A percentile compares a stretch with the other conserved stretches of the same genome.
Evolutionary conservation across 306 rosid species (phyloP).

Genomic region (Vigna trinervia): DNA sequence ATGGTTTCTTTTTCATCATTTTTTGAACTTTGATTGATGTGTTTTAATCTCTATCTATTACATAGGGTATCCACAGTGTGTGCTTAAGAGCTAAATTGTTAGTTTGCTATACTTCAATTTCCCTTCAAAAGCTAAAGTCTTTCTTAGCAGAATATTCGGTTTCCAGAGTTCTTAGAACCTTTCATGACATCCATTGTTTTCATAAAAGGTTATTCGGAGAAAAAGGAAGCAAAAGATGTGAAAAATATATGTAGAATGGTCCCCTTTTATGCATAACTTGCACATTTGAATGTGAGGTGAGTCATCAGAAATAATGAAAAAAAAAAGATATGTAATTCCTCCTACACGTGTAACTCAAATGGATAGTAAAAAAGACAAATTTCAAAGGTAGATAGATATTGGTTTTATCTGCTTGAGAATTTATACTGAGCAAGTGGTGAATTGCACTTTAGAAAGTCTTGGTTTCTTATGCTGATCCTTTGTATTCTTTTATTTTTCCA

Average conservation of each 20-base stretch:
- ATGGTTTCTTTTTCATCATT: slow-evolving; percentile 13
- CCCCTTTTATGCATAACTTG: slow-evolving; percentile 3
- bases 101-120: slow-evolving; percentile 14
- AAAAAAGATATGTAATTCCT: not conserved
- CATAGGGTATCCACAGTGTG: not conserved
- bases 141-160: slow-evolving; percentile 34
- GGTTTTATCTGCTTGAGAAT: not conserved
- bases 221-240: slow-evolving; percentile 25
- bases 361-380: slow-evolving; percentile 34
- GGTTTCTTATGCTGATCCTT: not conserved
- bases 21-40: not conserved
- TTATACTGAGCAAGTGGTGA: slow-evolving; percentile 12
- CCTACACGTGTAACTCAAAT: slow-evolving; percentile 28
- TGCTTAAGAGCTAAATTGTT: not conserved
- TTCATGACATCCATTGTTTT: slow-evolving; percentile 58
- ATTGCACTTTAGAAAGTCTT: slow-evolving; percentile 30
- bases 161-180: slow-evolving; percentile 47
- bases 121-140: slow-evolving; percentile 15
- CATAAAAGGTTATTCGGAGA: slow-evolving; percentile 41
- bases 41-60: slow-evolving; percentile 19
- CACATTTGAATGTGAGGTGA: slow-evolving; percentile 36
- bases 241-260: slow-evolving; percentile 43
- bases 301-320: slow-evolving; percentile 39
- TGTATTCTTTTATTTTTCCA: not conserved
- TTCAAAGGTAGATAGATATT: not conserved